Percentiles rank a stretch among this genome's conserved stretches.
Evolutionary conservation across 2,329 filamentous ascomycete genomes (phyloP).

Genomic region (Clarireedia paspali): DNA sequence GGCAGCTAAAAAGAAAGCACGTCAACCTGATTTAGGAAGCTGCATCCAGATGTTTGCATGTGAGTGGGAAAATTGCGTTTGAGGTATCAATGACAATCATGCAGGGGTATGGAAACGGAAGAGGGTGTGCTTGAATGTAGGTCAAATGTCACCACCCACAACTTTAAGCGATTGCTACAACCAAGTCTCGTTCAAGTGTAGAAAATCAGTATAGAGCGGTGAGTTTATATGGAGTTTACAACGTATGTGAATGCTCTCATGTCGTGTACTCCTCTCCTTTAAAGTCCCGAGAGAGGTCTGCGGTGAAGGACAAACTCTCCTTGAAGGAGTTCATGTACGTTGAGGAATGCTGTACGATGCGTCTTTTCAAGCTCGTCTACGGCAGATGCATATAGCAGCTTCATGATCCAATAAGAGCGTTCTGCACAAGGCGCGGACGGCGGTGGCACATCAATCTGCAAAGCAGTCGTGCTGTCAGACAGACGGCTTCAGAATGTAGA

Average conservation of each 20-base stretch:
- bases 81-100: background rate
- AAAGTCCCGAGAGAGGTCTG: background rate
- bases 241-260: background rate
- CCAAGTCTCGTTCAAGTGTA: background rate
- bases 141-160: background rate
- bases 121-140: background rate
- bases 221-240: background rate
- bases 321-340: background rate
- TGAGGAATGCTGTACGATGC: too few species aligned
- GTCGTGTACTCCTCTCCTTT: too few species aligned
- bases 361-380: background rate
- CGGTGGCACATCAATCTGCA: background rate
- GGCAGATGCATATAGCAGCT: background rate
- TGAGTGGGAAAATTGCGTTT: background rate
- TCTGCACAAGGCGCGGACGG: background rate
- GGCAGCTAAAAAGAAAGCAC: background rate
- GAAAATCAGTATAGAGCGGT: background rate
- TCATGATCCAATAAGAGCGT: background rate
- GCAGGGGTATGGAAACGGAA: background rate
- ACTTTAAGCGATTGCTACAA: background rate
- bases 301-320: background rate
- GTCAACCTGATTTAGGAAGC: background rate
- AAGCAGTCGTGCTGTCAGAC: background rate
- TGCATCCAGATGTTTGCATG: background rate
- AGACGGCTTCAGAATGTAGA: too few species aligned